phyloP scores from a whole-genome alignment of 176 grass and related monocot species.

The Oryza australiensis region DNA sequence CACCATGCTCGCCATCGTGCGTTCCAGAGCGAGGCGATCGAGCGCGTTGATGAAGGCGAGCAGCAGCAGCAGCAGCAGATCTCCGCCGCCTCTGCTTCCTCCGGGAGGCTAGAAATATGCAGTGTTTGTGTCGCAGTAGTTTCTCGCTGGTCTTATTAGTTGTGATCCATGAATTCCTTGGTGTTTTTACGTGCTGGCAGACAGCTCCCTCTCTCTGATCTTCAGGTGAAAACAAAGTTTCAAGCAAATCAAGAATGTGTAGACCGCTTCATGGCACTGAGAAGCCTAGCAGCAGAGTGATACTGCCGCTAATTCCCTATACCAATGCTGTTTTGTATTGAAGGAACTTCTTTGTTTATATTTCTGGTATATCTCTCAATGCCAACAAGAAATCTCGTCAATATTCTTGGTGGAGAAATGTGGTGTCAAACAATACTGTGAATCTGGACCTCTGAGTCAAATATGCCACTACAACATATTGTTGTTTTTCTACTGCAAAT shows the following conservation, averaged over 20 bases:
- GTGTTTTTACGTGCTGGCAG: background rate
- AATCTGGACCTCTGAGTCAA: background rate
- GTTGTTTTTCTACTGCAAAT: background rate
- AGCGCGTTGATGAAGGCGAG: background rate
- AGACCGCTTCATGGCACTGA: background rate
- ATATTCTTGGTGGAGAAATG: background rate
- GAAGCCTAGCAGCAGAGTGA: background rate
- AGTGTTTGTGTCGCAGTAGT: background rate
- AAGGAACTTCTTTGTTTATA: background rate
- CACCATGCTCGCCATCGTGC: background rate
- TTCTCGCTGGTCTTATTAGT: too few relatives aligned
- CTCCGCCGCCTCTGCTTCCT: conserved; percentile 47
- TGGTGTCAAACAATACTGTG: background rate
- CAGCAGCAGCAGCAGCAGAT: conserved; percentile 51
- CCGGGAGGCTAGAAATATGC: conserved; percentile 50
- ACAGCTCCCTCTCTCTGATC: background rate
- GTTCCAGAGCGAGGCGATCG: background rate
- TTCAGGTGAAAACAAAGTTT: background rate
- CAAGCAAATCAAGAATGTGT: background rate
- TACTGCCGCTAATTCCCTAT: background rate
- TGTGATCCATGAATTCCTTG: too few relatives aligned
- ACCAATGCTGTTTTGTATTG: background rate
- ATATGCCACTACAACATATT: background rate
- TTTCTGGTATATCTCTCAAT: background rate
- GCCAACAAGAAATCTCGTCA: background rate